Evolutionary conservation across 2,329 filamentous ascomycete genomes (phyloP), one percentile per base, ranked within the genome.

Genomic region (Hypoxylon sp.): DNA sequence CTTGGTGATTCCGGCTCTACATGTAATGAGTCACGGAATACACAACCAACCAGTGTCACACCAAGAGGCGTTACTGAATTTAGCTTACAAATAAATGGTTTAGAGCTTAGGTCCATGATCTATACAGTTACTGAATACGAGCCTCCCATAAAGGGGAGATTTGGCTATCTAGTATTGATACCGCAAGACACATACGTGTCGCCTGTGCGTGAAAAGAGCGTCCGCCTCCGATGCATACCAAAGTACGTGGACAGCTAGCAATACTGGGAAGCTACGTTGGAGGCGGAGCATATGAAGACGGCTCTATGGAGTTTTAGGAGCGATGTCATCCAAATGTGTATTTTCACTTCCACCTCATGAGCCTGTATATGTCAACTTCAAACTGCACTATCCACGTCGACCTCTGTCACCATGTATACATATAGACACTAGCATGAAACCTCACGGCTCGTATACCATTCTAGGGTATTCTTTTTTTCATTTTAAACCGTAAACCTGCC

Each of bases 231-330:
- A 11, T 40, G 11, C 3, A 20, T 40, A n/a, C n/a, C n/a, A 40
- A 26, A 4, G 4, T 5, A 5, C 32, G 36, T 28, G 20, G 3
- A 5, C 9, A 44, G 26, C 6, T 16, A 18, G 22, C 14, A 24
- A 18, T 38, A 20, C n/a, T n/a, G n/a, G n/a, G n/a, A n/a, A n/a
- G n/a, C n/a, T n/a, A n/a, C n/a, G n/a, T n/a, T n/a, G n/a, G n/a
- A n/a, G n/a, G n/a, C n/a, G n/a, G n/a, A n/a, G n/a, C n/a, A n/a
- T 30, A 26, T 9, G 26, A 30, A 30, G 20, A 32, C 1, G 6
- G 50, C 36, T 32, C 48, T 20, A 51, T 51, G 26, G 24, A 24
- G 38, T 51, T 38, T 38, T 32, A 51, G 26, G 48, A 9, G 28
- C 5, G 30, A 51, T 24, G 2, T 11, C 18, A 7, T 14, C 32